A percentile compares a stretch with the other conserved stretches of the same genome.
phyloP scores from a whole-genome alignment of 345 rosid species.

The Theobroma cacao region DNA sequence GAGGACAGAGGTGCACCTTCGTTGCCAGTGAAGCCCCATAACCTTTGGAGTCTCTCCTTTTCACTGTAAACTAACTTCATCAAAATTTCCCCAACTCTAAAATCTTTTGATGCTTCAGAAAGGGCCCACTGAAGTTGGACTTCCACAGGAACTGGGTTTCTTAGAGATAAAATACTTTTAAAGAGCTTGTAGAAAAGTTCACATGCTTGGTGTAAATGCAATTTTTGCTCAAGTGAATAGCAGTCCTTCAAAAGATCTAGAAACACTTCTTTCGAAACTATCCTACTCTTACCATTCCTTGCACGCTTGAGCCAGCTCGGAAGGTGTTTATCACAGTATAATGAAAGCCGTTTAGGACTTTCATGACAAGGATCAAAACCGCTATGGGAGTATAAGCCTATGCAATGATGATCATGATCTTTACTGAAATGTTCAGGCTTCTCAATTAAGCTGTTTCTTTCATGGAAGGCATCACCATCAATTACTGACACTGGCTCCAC shows the following conservation, averaged over 20 bases:
- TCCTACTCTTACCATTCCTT: conserved; percentile 95
- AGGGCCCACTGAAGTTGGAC: conserved; percentile 95
- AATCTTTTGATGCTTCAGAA: conserved; percentile 80
- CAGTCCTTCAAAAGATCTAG: conserved; percentile 65
- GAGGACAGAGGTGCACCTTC: conserved; percentile 37
- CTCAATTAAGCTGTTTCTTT: conserved; percentile 36
- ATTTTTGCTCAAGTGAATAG: conserved; percentile 55
- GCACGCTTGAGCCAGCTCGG: conserved; percentile 99
- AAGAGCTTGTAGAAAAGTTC: conserved; percentile 94
- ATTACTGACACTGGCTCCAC: conserved; percentile 42
- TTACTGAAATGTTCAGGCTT: conserved; percentile 44
- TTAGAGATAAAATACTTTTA: conserved; percentile 79
- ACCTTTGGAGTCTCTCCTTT: conserved; percentile 62
- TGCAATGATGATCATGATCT: conserved; percentile 46
- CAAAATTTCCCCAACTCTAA: conserved; percentile 60
- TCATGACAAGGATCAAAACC: conserved; percentile 56
- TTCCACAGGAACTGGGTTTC: conserved; percentile 92
- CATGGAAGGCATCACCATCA: conserved; percentile 33
- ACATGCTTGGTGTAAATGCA: conserved; percentile 87
- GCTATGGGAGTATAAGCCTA: conserved; percentile 55
- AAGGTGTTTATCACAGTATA: conserved; percentile 90
- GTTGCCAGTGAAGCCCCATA: conserved; percentile 68
- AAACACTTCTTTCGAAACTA: conserved; percentile 91
- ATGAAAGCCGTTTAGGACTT: conserved; percentile 62
- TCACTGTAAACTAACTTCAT: conserved; percentile 71